Evolutionary conservation across 257 asterid genomes (phyloP).

Genomic region (Prunella vulgaris): DNA sequence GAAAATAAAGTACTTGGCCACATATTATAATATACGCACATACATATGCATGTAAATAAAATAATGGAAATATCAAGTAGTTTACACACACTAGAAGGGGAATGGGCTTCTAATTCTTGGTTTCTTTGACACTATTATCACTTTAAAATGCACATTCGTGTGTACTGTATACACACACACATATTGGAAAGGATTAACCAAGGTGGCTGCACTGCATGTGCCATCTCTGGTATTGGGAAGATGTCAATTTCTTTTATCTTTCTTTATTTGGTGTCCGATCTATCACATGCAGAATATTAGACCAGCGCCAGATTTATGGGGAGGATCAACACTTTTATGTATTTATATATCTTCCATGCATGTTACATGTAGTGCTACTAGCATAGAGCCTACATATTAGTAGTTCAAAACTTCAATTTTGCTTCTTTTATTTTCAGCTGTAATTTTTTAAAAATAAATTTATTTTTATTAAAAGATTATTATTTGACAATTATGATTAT

Average conservation of each 20-base stretch:
- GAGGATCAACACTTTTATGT: neutral
- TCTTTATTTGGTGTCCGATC: neutral
- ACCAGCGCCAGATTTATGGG: constrained; percentile 19
- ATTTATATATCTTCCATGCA: neutral
- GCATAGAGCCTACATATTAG: neutral
- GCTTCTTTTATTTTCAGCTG: no score
- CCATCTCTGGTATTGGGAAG: constrained; percentile 21
- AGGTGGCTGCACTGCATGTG: constrained; percentile 39
- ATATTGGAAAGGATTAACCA: neutral
- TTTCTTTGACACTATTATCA: no score
- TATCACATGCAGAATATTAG: constrained; percentile 27
- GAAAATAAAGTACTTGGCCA: neutral
- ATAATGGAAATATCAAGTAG: neutral
- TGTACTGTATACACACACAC: neutral
- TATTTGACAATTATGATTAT: no score
- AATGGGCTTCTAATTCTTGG: constrained; percentile 9
- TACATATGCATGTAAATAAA: neutral
- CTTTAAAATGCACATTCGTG: no score
- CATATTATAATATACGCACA: neutral
- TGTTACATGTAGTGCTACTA: neutral
- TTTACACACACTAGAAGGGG: constrained; percentile 14
- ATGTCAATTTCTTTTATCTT: constrained; percentile 12
- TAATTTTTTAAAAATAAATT: no score
- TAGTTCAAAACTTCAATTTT: neutral
- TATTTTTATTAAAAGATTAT: no score